These are phyloP conservation scores for Penicillium malachiteum DNA, from an alignment of 495 filamentous ascomycete species.

Conservation along the genomic window DNA sequence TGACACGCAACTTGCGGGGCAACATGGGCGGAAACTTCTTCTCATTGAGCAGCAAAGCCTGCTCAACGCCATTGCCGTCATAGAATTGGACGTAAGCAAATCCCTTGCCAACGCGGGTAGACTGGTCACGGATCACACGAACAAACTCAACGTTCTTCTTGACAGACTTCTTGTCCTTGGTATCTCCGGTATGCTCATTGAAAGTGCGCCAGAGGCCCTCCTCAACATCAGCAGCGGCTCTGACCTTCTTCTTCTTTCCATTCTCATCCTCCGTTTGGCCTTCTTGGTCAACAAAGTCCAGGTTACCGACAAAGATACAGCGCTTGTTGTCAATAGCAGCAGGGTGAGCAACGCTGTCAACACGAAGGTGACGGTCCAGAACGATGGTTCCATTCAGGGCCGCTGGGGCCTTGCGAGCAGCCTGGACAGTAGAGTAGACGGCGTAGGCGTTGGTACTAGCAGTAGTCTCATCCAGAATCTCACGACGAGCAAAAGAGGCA, in stretches of 20 bases:
- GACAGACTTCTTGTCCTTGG: conserved; percentile 36
- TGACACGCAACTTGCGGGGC: conserved; percentile 82
- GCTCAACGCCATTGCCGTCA: conserved; percentile 83
- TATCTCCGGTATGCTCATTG: conserved; percentile 42
- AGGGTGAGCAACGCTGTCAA: conserved; percentile 88
- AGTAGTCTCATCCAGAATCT: conserved; percentile 82
- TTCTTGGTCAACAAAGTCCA: conserved; percentile 91
- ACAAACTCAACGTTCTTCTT: conserved; percentile 88
- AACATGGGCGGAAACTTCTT: conserved; percentile 93
- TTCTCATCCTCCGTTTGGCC: conserved; percentile 56
- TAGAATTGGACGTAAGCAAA: conserved; percentile 98
- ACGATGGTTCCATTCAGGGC: conserved; percentile 80
- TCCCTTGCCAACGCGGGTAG: conserved; percentile 91
- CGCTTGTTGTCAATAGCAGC: conserved; percentile 75
- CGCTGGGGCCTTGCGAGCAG: conserved; percentile 71
- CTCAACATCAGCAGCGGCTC: conserved; percentile 81
- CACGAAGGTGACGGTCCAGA: conserved; percentile 84
- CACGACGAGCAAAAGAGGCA: conserved; percentile 79
- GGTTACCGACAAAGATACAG: conserved; percentile 95
- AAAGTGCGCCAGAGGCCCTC: conserved; percentile 95
- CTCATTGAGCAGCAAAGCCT: conserved; percentile 77
- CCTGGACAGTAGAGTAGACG: conserved; percentile 72
- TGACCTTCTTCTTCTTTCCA: conserved; percentile 59
- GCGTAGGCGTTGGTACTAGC: conserved; percentile 93
- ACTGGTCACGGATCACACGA: conserved; percentile 84